Base-by-base conservation (phyloP, 768 basidiomycete genomes). In the Tricholoma furcatifolium region DNA sequence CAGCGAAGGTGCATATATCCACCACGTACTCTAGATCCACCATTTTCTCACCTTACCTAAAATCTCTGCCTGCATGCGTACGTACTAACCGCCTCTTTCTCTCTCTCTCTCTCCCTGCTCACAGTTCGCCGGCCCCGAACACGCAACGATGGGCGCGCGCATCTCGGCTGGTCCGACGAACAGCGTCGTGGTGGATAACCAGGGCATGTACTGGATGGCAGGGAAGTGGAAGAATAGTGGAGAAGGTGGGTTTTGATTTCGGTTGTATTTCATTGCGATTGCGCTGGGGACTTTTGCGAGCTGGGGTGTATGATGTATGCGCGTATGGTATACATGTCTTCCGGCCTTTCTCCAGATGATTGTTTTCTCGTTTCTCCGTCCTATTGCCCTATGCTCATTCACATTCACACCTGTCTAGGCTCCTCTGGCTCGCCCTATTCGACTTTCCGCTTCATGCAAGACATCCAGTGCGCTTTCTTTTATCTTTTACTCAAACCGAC, bases 161-260 rank as follows among this genome's bases (percentile, higher is more conserved):
- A 80, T 98, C 24, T 70, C 79, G 9, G 90, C 91, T 20, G 96
- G 96, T 14, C 91, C 92, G 0, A 78, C 92, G 6, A 91, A 82
- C 68, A 87, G 85, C n/a, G 81, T 89, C 6, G 87, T 93, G 23
- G 75, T 93, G 35, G 93, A 96, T 65, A 84, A 79, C 43, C 87
- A 91, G 62, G 77, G 80, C n/a, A 90, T 93, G 84, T 91, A 84
- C 62, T 94, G 80, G 79, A 89, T 88, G 84, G 88, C 87, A 39
- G 90, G 87, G 34, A 93, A 88, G 83, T 98, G 91, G 91, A 98
- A 98, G 70, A 91, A 86, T 58, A 93, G 92, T 6, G 95, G 95
- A 10, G 95, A 97, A 69, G 95, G 93, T 82, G 60, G 47, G 70
- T 60, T 18, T 30, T 7, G 14, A 2, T 30, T 32, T 36, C 0